Base-by-base conservation (phyloP, 2,329 filamentous ascomycete species). In the Fusarium bulbicola region DNA sequence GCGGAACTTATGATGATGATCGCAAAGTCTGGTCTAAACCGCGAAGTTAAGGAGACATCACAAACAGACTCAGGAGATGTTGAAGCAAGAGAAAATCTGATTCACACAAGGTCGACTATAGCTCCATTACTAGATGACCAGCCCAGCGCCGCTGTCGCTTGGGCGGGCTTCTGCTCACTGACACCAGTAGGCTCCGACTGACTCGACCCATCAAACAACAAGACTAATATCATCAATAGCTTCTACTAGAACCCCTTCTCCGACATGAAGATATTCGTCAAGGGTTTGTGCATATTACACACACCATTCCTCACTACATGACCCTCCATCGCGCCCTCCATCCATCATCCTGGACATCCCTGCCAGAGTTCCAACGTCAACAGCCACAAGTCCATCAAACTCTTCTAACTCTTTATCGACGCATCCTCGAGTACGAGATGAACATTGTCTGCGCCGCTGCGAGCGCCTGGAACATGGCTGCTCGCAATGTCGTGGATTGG, bases 371-470 rank as follows among this genome's bases (percentile, higher is more conserved):
- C 50, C 72, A 74, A 20, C 49, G 65, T 13, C 66, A 76, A 12
- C 71, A 76, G n/a, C 63, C 72, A 5, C 59, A 73, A 6, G 47
- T 72, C 11, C 76, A 71, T 7, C 78, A 79, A 15, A 64, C 63
- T 14, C 62, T 83, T 15, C 28, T 79, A 4, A 69, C 70, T 9
- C 68, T 82, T 11, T 82, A 80, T 69, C 77, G 80, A 26, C 75
- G 71, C 20, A 75, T 82, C 9, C 76, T 83, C 32, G 82, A 83
- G 63, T 80, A 81, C 59, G 81, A 83, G 72, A 83, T 83, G 82
- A 83, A 82, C 59, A 81, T 79, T 72, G 79, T 83, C 15, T 83
- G 81, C 65, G 82, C 82, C 11, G 75, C 81, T 21, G 81, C 81
- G 7, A 81, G 80, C 64, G 76, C 79, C 16, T 83, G 81, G 80